phyloP scores from a whole-genome alignment of 352 stramenopile genomes.

The Phytopythium litorale region DNA sequence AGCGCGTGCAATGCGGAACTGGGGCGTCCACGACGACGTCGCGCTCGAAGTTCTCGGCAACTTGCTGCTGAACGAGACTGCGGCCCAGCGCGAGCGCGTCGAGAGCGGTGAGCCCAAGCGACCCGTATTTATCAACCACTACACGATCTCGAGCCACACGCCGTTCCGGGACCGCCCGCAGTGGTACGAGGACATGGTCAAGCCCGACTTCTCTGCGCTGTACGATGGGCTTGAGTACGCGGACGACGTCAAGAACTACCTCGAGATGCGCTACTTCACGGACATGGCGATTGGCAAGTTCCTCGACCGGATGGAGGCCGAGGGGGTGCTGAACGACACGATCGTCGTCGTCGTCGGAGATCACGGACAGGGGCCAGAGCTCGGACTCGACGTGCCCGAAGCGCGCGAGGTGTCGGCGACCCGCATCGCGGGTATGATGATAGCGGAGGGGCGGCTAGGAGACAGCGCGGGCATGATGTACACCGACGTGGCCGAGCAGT shows the following conservation, averaged over 20 bases:
- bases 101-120: slow-evolving; percentile 20
- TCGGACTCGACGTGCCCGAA: slow-evolving; percentile 35
- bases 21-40: slow-evolving; percentile 55
- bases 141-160: slow-evolving; percentile 59
- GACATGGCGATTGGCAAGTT: slow-evolving; percentile 56
- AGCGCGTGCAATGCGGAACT: slow-evolving; percentile 14
- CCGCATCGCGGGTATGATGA: slow-evolving; percentile 36
- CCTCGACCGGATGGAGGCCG: slow-evolving; percentile 40
- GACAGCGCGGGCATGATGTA: slow-evolving; percentile 22
- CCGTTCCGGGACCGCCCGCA: slow-evolving; percentile 25
- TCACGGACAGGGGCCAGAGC: slow-evolving; percentile 52
- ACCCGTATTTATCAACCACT: slow-evolving; percentile 52
- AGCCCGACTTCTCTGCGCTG: slow-evolving; percentile 50
- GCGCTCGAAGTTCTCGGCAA: slow-evolving; percentile 39
- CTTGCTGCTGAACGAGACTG: slow-evolving; percentile 27
- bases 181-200: slow-evolving; percentile 30
- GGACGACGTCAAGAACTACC: slow-evolving; percentile 38
- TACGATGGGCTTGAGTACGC: slow-evolving; percentile 29
- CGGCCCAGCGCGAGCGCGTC: slow-evolving; percentile 21
- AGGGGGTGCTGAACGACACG: slow-evolving; percentile 51
- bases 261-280: slow-evolving; percentile 52
- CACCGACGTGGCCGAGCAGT: slow-evolving; percentile 34
- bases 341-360: slow-evolving; percentile 55
- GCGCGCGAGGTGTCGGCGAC: slow-evolving; percentile 39
- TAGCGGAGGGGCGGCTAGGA: slow-evolving; percentile 45